Percentiles rank a stretch among this genome's conserved stretches.
Evolutionary conservation across 768 basidiomycete genomes (phyloP).

Genomic region (Sistotremastrum suecicum): DNA sequence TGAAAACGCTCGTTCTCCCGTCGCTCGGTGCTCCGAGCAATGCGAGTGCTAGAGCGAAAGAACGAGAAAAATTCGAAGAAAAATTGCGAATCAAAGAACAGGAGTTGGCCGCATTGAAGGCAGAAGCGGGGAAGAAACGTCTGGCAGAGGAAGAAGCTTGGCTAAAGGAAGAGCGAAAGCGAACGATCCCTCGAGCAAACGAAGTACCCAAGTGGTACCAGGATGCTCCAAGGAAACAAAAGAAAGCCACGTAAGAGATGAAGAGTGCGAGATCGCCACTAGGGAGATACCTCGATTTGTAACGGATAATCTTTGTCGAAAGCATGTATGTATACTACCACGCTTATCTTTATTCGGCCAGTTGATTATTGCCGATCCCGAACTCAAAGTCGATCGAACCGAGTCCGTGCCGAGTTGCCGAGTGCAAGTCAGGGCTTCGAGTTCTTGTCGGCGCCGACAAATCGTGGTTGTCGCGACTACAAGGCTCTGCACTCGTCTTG

Average conservation of each 20-base stretch:
- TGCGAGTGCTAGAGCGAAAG: constrained; percentile 44
- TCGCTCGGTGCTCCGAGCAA: constrained; percentile 31
- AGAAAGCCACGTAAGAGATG: neutral
- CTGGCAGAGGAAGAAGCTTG: constrained; percentile 47
- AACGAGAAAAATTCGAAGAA: constrained; percentile 52
- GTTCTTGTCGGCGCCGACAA: too few species aligned
- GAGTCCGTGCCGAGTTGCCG: too few species aligned
- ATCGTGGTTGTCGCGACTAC: too few species aligned
- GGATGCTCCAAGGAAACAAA: constrained; percentile 45
- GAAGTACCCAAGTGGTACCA: constrained; percentile 70
- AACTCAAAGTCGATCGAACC: too few species aligned
- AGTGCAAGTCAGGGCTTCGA: too few species aligned
- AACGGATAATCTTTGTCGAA: too few species aligned
- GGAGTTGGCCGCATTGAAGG: constrained; percentile 32
- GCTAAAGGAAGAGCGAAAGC: constrained; percentile 45
- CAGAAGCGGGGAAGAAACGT: constrained; percentile 30
- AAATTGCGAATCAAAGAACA: constrained; percentile 40
- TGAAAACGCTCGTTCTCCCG: constrained; percentile 32
- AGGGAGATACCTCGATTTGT: too few species aligned
- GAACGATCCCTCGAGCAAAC: constrained; percentile 52
- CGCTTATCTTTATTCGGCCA: too few species aligned
- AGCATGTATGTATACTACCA: too few species aligned
- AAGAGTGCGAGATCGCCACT: too few species aligned
- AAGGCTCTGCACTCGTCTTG: too few species aligned
- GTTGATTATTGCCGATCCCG: too few species aligned